These are phyloP conservation scores for Globisporangium orthogonon DNA, from an alignment of 352 stramenopile genomes.

Conservation along the genomic window DNA sequence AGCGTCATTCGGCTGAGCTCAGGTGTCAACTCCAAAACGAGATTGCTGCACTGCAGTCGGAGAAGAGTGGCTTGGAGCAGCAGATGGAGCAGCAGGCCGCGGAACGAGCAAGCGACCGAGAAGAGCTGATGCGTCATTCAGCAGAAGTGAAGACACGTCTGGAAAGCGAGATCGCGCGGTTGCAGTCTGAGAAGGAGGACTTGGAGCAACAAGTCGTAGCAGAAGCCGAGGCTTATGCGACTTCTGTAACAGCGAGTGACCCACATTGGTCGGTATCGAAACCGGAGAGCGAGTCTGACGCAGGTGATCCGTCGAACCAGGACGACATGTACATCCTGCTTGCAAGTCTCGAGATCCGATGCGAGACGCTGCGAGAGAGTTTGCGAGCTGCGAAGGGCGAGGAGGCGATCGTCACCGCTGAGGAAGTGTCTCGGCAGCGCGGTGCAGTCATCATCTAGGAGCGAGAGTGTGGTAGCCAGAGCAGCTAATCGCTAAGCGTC, in stretches of 20 bases:
- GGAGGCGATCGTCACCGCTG: slow-evolving; percentile 5
- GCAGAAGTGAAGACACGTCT: neutral
- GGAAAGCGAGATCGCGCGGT: neutral
- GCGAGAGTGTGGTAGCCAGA: no score
- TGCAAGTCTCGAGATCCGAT: slow-evolving; percentile 70
- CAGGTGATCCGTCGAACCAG: no score
- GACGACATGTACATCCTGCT: slow-evolving; percentile 55
- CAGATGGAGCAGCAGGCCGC: neutral
- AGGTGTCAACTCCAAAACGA: neutral
- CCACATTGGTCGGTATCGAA: no score
- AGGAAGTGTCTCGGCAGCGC: slow-evolving; percentile 14
- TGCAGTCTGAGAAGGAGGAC: neutral
- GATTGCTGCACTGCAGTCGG: neutral
- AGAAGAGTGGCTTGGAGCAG: neutral
- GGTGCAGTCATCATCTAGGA: slow-evolving; percentile 13
- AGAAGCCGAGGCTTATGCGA: no score
- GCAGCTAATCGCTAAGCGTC: neutral
- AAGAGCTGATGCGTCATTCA: slow-evolving; percentile 32
- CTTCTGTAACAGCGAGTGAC: no score
- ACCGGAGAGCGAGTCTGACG: neutral
- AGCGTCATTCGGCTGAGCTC: slow-evolving; percentile 20
- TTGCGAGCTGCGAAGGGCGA: slow-evolving; percentile 15
- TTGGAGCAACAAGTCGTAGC: neutral
- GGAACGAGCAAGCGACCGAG: slow-evolving; percentile 33
- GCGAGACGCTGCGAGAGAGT: slow-evolving; percentile 41